A percentile compares a stretch with the other conserved stretches of the same genome.
phyloP scores from a whole-genome alignment of 148 eudicot species.

The Camellia sinensis region DNA sequence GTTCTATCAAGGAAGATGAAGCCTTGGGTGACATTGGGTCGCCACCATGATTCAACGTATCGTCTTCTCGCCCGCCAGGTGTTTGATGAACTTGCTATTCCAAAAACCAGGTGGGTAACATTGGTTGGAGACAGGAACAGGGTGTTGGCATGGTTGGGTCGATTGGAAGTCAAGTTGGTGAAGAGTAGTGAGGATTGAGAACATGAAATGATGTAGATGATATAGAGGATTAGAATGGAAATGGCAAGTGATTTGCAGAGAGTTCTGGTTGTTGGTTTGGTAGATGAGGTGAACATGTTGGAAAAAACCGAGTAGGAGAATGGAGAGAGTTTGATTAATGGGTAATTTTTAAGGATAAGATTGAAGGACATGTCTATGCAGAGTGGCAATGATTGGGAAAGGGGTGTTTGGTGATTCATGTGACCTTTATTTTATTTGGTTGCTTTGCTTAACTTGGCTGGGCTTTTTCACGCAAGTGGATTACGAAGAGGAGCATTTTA shows the following conservation, averaged over 20 bases:
- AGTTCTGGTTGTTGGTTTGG: constrained; percentile 17
- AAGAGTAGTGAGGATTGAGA: constrained; percentile 11
- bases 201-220: constrained; percentile 13
- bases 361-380: background rate
- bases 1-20: constrained; percentile 47
- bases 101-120: constrained; percentile 50
- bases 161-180: background rate
- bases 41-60: constrained; percentile 69
- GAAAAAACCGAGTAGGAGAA: background rate
- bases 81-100: constrained; percentile 41
- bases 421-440: background rate
- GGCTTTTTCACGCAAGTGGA: no score
- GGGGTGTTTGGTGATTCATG: background rate
- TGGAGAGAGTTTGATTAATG: no score
- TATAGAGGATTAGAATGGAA: constrained; percentile 16
- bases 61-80: constrained; percentile 33
- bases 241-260: constrained; percentile 34
- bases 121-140: constrained; percentile 24
- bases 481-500: no score
- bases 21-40: constrained; percentile 47
- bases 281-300: background rate
- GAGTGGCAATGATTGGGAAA: background rate
- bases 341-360: background rate
- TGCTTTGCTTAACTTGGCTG: no score
- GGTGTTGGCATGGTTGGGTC: background rate